Percentiles rank a stretch among this genome's conserved stretches.
These are phyloP conservation scores for Lasiodiplodia gonubiensis DNA, from an alignment of 2,329 filamentous ascomycete species.

Conservation along the genomic window DNA sequence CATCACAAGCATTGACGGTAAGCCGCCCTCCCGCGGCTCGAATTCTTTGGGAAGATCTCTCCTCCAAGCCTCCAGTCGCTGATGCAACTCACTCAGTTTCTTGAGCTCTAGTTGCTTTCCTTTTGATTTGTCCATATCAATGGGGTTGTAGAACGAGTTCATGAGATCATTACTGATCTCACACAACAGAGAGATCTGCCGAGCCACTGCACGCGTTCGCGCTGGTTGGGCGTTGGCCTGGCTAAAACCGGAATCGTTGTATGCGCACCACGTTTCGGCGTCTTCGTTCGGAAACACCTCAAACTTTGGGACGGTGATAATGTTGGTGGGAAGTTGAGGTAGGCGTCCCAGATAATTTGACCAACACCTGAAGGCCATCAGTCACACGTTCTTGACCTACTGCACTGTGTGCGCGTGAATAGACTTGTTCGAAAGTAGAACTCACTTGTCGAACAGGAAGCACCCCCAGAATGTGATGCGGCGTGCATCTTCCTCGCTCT, in stretches of 20 bases:
- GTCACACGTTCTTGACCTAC: background rate
- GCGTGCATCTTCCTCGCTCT: slow-evolving; percentile 86
- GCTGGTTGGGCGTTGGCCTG: slow-evolving; percentile 77
- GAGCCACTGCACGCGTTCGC: slow-evolving; percentile 77
- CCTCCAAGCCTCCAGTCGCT: slow-evolving; percentile 87
- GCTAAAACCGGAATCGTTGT: slow-evolving; percentile 81
- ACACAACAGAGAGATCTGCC: slow-evolving; percentile 82
- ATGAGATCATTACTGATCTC: slow-evolving; percentile 94
- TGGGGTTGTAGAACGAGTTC: slow-evolving; percentile 87
- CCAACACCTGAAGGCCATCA: slow-evolving; percentile 68
- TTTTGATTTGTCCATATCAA: slow-evolving; percentile 63
- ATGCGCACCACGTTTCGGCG: slow-evolving; percentile 82
- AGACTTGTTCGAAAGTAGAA: slow-evolving; percentile 5
- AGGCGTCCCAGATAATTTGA: slow-evolving; percentile 94
- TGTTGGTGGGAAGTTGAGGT: slow-evolving; percentile 80
- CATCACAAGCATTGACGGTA: slow-evolving; percentile 81
- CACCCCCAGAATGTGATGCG: slow-evolving; percentile 97
- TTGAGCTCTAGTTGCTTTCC: slow-evolving; percentile 86
- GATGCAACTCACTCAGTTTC: slow-evolving; percentile 89
- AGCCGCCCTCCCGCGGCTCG: slow-evolving; percentile 84
- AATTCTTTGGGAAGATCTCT: slow-evolving; percentile 83
- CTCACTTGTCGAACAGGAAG: slow-evolving; percentile 91
- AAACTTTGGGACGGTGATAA: slow-evolving; percentile 83
- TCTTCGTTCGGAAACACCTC: slow-evolving; percentile 93
- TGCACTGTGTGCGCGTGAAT: background rate